Evolutionary conservation across 148 eudicot genomes (phyloP), one percentile per base, ranked within the genome.

Genomic region (Fallopia convolvulus): DNA sequence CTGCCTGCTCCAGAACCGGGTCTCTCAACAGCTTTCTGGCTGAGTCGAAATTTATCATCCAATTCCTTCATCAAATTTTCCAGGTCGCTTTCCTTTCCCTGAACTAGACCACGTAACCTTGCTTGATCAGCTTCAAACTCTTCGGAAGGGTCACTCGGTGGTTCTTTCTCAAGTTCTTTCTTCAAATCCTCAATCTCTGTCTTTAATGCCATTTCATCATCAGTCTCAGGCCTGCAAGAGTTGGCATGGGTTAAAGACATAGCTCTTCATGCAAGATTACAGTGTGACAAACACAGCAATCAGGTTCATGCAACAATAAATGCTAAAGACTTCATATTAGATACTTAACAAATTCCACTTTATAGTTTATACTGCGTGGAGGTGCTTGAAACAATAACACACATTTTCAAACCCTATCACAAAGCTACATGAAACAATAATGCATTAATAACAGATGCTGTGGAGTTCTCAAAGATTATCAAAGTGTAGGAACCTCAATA

Each of bases 11-110:
- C 91, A 83, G 96, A 91, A 78, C 97, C 93, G 8, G 94, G 93
- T 79, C 97, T 90, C 58, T 89, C 92, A 58, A 80, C 80, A 36
- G 83, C 65, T 85, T 81, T 92, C 84, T 83, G 92, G 75, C 85
- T 85, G 81, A 90, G 89, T 26, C 97, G 92, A 56, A 89, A 86
- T 82, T 89, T 92, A 81, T 89, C 96, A 82, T 94, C 92, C 56
- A 94, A 81, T 39, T 94, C 96, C 46, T 86, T 84, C 55, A 56
- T 81, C 75, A 94, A 82, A 75, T 74, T 33, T 81, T 89, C 97
- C 86, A 94, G 82, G 5, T 92, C 92, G 75, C 26, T 85, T 83
- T 94, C 89, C 82, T 81, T 89, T 72, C 48, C 14, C 48, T 47
- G 77, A 72, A 94, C 83, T 58, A 76, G 77, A 82, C 83, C 85